Evolutionary conservation across 495 filamentous ascomycete genomes (phyloP), one percentile per base, ranked within the genome.

Genomic region (Chaetomium fimeti): DNA sequence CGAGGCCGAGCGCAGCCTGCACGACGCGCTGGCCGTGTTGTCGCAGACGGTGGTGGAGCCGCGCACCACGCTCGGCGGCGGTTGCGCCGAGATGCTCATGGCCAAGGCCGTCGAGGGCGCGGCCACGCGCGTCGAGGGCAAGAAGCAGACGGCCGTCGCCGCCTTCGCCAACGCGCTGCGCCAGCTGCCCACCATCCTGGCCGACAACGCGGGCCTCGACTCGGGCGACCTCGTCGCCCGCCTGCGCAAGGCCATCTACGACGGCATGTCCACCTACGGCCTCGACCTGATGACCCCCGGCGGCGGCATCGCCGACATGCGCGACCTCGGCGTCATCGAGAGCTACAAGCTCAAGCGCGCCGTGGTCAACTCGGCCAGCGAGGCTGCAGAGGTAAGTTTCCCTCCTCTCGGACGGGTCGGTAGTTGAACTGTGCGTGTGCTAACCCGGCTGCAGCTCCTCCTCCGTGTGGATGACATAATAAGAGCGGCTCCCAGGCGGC

Each of bases 81-180:
- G 94, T 20, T 97, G 92, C 71, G 93, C 93, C 0, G 94, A 98
- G 85, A 97, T 97, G 93, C 79, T 96, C 62, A 98, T 98, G 94
- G 90, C 93, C 65, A 96, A 96, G 80, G 94, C 94, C 48, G 94
- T 98, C 45, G 95, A 97, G 73, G 88, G 91, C 55, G 93, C 92
- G 20, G 93, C 93, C 9, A 91, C 93, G 57, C 93, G 96, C 72
- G 91, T 95, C 16, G 91, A 92, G 40, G 94, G 94, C 71, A 98
- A 98, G 87, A 95, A 93, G 78, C 92, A 94, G 63, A 83, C 96
- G 65, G 94, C 94, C 8, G 93, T 97, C 24, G 88, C 93, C 69
- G 84, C 91, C 0, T 98, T 97, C 71, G 89, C 93, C 7, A 84
- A 85, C 49, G 94, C 94, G 20, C 83, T 98, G 29, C 87, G 91